These are phyloP conservation scores for Candolleomyces aberdarensis DNA, from an alignment of 768 basidiomycete species.

Conservation along the genomic window DNA sequence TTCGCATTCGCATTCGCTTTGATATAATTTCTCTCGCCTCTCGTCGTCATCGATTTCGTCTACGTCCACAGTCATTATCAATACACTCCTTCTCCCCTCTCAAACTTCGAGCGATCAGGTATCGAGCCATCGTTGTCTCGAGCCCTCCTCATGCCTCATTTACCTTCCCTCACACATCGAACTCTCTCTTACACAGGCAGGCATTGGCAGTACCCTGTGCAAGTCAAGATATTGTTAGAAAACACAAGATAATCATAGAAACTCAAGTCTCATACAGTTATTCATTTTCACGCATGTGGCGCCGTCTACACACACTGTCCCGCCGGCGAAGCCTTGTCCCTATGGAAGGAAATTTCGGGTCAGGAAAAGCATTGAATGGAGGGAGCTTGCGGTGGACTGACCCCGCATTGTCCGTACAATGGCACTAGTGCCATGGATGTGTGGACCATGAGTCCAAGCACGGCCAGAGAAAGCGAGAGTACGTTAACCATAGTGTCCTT, in stretches of 20 bases:
- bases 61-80: too few relatives aligned
- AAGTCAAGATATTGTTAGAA: background rate
- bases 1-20: too few relatives aligned
- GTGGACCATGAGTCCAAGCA: background rate
- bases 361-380: background rate
- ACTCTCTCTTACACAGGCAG: too few relatives aligned
- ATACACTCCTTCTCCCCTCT: too few relatives aligned
- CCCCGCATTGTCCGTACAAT: slow-evolving; percentile 8
- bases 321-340: slow-evolving; percentile 12
- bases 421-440: background rate
- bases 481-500: background rate
- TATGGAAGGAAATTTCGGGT: background rate
- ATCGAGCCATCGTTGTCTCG: too few relatives aligned
- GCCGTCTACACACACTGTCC: slow-evolving; percentile 10
- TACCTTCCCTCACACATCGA: too few relatives aligned
- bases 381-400: background rate
- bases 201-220: slow-evolving; percentile 24
- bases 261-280: slow-evolving; percentile 1
- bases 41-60: too few relatives aligned
- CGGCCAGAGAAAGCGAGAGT: background rate
- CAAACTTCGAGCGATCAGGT: too few relatives aligned
- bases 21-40: too few relatives aligned
- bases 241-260: background rate
- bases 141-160: too few relatives aligned
- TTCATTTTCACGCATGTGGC: slow-evolving; percentile 12